Evolutionary conservation across 768 basidiomycete species (phyloP).

Genomic region (Leccinum aurantiacum): DNA sequence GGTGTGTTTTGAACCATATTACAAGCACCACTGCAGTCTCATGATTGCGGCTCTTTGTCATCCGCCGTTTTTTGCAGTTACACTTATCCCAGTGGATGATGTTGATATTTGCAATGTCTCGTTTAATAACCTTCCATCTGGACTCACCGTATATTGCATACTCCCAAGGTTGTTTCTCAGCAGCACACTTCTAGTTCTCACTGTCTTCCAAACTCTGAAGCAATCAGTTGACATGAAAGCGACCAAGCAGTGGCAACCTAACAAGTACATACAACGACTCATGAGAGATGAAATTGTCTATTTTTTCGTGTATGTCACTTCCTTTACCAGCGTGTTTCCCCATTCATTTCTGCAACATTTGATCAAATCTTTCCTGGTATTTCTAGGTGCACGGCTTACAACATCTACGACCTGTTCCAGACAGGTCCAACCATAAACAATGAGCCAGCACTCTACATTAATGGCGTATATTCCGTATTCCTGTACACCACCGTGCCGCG

Average conservation of each 20-base stretch:
- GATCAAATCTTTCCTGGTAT: background rate
- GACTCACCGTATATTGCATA: background rate
- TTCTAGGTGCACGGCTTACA: background rate
- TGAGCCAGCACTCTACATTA: background rate
- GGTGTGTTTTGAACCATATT: conserved; percentile 1
- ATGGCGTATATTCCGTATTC: too few relatives aligned
- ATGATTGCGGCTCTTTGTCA: background rate
- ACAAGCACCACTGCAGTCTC: background rate
- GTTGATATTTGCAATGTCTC: background rate
- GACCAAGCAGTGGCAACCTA: conserved; percentile 12
- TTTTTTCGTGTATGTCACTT: conserved; percentile 11
- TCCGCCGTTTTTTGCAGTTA: background rate
- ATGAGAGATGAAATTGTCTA: conserved; percentile 7
- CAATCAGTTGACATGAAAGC: background rate
- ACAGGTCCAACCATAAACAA: background rate
- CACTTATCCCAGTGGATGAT: background rate
- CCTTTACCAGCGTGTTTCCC: background rate
- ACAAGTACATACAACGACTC: conserved; percentile 7
- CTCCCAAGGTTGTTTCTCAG: conserved; percentile 2
- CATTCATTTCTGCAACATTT: background rate
- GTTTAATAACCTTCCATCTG: background rate
- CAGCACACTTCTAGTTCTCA: background rate
- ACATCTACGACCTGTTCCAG: background rate
- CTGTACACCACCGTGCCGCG: background rate
- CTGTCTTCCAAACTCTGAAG: background rate